Percentiles rank a stretch among this genome's conserved stretches.
These are phyloP conservation scores for Thielaviopsis punctulata DNA, from an alignment of 2,329 filamentous ascomycete species.

Conservation along the genomic window DNA sequence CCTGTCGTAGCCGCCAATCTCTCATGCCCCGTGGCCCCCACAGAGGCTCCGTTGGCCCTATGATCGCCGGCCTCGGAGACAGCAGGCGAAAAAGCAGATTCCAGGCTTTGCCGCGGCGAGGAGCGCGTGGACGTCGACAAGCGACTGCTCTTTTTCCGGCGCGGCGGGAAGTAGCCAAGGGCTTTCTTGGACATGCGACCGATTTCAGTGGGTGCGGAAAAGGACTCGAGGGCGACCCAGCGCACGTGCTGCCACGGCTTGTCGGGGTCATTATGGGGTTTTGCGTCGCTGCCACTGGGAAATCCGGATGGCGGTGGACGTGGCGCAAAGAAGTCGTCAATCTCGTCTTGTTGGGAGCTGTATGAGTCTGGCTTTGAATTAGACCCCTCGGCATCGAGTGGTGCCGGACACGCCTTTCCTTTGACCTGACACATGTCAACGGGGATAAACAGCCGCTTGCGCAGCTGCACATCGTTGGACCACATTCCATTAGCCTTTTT, in stretches of 20 bases:
- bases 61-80: conserved; percentile 6
- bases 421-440: conserved; percentile 80
- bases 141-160: conserved; percentile 65
- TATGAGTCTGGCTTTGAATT: too few species aligned
- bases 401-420: conserved; percentile 48
- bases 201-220: conserved; percentile 59
- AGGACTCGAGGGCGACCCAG: conserved; percentile 67
- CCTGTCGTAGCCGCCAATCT: background rate
- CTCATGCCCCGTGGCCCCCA: too few species aligned
- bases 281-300: background rate
- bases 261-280: conserved; percentile 23
- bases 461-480: conserved; percentile 81
- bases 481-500: conserved; percentile 83
- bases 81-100: too few species aligned
- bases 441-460: conserved; percentile 66
- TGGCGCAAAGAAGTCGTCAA: conserved; percentile 8
- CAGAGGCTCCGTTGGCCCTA: background rate
- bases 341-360: conserved; percentile 9
- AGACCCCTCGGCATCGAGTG: conserved; percentile 15
- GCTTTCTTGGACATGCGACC: conserved; percentile 64
- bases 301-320: background rate
- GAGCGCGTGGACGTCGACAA: conserved; percentile 45
- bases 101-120: conserved; percentile 50
- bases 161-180: conserved; percentile 81
- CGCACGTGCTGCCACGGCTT: conserved; percentile 70